Evolutionary conservation across 176 grass and related monocot genomes (phyloP).

Genomic region (Oryza meridionalis): DNA sequence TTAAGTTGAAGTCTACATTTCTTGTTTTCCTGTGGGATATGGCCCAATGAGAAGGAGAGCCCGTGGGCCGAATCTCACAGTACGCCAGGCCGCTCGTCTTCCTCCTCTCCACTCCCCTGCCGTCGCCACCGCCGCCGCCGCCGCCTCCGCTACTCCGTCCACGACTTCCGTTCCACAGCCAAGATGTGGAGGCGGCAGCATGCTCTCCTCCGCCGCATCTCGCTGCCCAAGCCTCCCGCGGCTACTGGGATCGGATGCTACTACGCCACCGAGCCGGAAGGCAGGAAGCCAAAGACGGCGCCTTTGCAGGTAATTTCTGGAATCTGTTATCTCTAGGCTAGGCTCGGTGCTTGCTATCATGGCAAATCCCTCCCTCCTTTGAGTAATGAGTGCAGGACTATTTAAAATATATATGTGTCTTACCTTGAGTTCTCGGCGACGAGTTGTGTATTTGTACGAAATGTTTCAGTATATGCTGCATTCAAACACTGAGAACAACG

Average conservation of each 20-base stretch:
- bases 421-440: too few relatives aligned
- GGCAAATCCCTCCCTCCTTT: neutral
- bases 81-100: too few relatives aligned
- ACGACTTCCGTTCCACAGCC: too few relatives aligned
- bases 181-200: slow-evolving; percentile 42
- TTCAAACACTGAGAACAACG: neutral
- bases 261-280: neutral
- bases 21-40: too few relatives aligned
- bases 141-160: too few relatives aligned
- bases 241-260: neutral
- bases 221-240: neutral
- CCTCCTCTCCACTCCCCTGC: too few relatives aligned
- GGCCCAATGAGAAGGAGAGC: too few relatives aligned
- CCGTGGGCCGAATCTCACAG: too few relatives aligned
- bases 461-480: neutral
- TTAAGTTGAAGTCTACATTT: too few relatives aligned
- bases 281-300: slow-evolving; percentile 28
- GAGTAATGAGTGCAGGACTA: neutral
- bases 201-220: slow-evolving; percentile 17
- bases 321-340: neutral
- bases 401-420: too few relatives aligned
- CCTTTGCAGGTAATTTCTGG: slow-evolving; percentile 35
- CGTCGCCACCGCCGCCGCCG: too few relatives aligned
- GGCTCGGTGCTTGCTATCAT: too few relatives aligned
- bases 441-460: neutral